Evolutionary conservation across 257 asterid genomes (phyloP), one percentile per base, ranked within the genome.

Genomic region (Verbascum thapsus): DNA sequence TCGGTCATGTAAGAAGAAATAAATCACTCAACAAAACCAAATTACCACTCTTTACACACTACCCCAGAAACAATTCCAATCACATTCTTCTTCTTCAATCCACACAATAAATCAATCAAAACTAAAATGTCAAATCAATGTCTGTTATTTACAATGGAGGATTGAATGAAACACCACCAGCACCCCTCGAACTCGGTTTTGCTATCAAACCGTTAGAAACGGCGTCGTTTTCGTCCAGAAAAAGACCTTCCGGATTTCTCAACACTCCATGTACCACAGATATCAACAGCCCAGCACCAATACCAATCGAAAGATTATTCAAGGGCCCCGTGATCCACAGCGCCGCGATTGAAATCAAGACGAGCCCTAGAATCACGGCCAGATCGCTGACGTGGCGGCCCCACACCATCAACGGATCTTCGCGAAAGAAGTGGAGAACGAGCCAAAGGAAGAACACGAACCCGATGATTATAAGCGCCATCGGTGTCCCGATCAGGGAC

Each of bases 191-290:
- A 50, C 51, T 56, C 3, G 70, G 63, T 13, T 59, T 58, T n/a
- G 17, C 64, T 41, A 88, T 61, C 88, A 91, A 70, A 1, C 90
- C 98, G 22, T 50, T 62, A 0, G 78, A 67, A 20, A 76, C 84
- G 77, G 91, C 96, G 23, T 78, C 88, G 70, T 76, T 58, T 61
- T 85, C 91, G 64, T 91, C 95, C 8, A 88, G 83, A 61, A 80
- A 88, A 30, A 84, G 71, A 0, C 87, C 95, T 40, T 88, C 91
- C 0, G 94, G 71, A 60, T 81, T 81, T 53, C 94, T 91, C 73
- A 82, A 61, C 0, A 80, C 73, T 18, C 88, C 96, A 56, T 88
- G 95, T 38, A 78, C 54, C 11, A 60, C 59, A 3, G 79, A 42
- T 20, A 82, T 51, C 56, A 83, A 23, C 12, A 84, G 58, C 53